These are phyloP conservation scores for Tylopilus plumbeoviolaceoides DNA, from an alignment of 768 basidiomycete species.

Conservation along the genomic window DNA sequence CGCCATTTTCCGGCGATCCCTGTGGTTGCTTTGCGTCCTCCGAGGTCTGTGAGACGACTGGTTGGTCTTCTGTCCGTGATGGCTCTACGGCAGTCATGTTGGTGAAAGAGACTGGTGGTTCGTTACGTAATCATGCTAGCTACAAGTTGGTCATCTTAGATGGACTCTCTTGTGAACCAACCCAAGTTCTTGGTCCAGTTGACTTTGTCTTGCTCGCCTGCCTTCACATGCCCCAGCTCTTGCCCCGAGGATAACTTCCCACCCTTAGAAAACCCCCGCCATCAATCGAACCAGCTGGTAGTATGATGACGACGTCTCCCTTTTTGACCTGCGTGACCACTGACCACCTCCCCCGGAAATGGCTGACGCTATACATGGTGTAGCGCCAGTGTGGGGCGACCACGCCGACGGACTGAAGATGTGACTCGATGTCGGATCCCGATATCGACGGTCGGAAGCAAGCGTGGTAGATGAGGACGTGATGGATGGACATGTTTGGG, in stretches of 20 bases:
- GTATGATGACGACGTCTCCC: slow-evolving; percentile 40
- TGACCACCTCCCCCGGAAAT: slow-evolving; percentile 37
- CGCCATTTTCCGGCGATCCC: slow-evolving; percentile 15
- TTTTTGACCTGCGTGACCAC: slow-evolving; percentile 29
- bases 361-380: slow-evolving; percentile 38
- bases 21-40: slow-evolving; percentile 27
- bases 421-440: slow-evolving; percentile 28
- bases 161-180: too few relatives aligned
- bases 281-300: too few relatives aligned
- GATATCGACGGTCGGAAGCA: slow-evolving; percentile 21
- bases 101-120: background rate
- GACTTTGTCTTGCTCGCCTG: background rate
- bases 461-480: slow-evolving; percentile 36
- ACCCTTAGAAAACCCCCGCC: slow-evolving; percentile 36
- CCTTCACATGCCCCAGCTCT: slow-evolving; percentile 33
- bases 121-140: slow-evolving; percentile 10
- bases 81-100: slow-evolving; percentile 12
- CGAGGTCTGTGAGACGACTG: background rate
- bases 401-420: slow-evolving; percentile 32
- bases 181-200: slow-evolving; percentile 24
- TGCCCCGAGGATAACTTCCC: slow-evolving; percentile 36
- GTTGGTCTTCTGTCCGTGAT: background rate
- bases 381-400: slow-evolving; percentile 40
- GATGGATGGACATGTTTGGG: slow-evolving; percentile 38
- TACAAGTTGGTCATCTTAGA: too few relatives aligned